A percentile compares a stretch with the other conserved stretches of the same genome.
Evolutionary conservation across 257 asterid genomes (phyloP).

Genomic region (Rauvolfia tetraphylla): DNA sequence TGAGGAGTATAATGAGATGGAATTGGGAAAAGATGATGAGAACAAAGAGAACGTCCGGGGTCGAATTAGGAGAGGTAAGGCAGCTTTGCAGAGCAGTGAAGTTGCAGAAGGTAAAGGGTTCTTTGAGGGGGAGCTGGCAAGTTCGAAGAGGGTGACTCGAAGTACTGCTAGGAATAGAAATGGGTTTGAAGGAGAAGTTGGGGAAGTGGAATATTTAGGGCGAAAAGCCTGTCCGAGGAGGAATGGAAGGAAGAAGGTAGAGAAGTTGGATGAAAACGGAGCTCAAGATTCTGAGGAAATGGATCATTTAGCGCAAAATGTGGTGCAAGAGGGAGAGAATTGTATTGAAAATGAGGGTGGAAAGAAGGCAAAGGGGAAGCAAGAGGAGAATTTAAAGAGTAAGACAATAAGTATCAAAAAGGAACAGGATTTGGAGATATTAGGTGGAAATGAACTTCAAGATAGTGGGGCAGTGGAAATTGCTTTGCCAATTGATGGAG

Average conservation of each 20-base stretch:
- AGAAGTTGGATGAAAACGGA: background rate
- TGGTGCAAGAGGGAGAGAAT: background rate
- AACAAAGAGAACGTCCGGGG: conserved; percentile 6
- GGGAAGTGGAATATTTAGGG: background rate
- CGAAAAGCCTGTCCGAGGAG: background rate
- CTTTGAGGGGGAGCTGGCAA: conserved; percentile 4
- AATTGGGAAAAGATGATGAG: conserved; percentile 18
- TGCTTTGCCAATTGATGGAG: background rate
- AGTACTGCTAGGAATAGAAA: background rate
- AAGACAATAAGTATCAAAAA: background rate
- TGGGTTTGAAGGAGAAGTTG: background rate
- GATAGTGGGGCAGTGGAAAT: background rate
- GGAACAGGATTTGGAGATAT: background rate
- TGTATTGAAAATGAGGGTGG: conserved; percentile 5
- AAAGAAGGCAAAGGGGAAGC: background rate
- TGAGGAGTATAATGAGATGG: conserved; percentile 42
- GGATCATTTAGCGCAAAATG: background rate
- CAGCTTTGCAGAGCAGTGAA: conserved; percentile 2
- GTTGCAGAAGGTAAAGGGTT: background rate
- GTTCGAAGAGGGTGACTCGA: conserved; percentile 7
- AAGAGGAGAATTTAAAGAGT: conserved; percentile 1
- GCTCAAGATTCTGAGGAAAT: background rate
- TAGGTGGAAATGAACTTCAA: background rate
- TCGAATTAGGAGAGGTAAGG: conserved; percentile 13
- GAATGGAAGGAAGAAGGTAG: conserved; percentile 4